phyloP scores from a whole-genome alignment of 192 early-diverging fungal species.

The Paraglomus occultum region DNA sequence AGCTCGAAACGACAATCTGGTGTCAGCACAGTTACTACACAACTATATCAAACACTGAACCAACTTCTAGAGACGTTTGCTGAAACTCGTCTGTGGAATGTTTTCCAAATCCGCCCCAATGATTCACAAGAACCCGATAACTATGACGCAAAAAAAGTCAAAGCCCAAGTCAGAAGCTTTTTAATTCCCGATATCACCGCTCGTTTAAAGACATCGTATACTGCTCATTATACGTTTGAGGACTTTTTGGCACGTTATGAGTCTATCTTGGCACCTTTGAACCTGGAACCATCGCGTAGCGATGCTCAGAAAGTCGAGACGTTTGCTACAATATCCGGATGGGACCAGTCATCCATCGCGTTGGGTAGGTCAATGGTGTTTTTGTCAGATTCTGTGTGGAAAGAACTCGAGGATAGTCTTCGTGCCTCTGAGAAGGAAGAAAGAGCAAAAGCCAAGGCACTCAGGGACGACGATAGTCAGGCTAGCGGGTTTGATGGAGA shows the following conservation, averaged over 20 bases:
- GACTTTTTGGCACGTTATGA: slow-evolving; percentile 75
- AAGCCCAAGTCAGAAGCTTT: slow-evolving; percentile 65
- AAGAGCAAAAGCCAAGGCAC: slow-evolving; percentile 42
- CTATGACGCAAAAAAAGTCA: slow-evolving; percentile 63
- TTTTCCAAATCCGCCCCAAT: slow-evolving; percentile 79
- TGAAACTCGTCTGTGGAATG: slow-evolving; percentile 77
- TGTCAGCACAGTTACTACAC: slow-evolving; percentile 52
- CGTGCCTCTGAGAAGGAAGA: slow-evolving; percentile 61
- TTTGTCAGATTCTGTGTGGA: slow-evolving; percentile 63
- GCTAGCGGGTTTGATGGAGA: slow-evolving; percentile 35
- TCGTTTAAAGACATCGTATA: slow-evolving; percentile 69
- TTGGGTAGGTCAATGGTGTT: slow-evolving; percentile 61
- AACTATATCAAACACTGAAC: slow-evolving; percentile 64
- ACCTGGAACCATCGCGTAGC: slow-evolving; percentile 31
- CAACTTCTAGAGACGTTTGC: slow-evolving; percentile 77
- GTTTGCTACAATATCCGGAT: slow-evolving; percentile 43
- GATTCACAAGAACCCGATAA: slow-evolving; percentile 45
- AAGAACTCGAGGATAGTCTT: slow-evolving; percentile 59
- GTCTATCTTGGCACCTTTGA: slow-evolving; percentile 42
- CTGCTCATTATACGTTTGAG: slow-evolving; percentile 62
- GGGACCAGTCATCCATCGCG: slow-evolving; percentile 47
- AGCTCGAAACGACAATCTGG: slow-evolving; percentile 40
- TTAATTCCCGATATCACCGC: slow-evolving; percentile 69
- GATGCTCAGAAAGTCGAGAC: slow-evolving; percentile 38
- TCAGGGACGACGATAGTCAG: slow-evolving; percentile 39